Conservation (phyloP, 495 filamentous ascomycete genomes). For the Podospora pseudoanserina region DNA sequence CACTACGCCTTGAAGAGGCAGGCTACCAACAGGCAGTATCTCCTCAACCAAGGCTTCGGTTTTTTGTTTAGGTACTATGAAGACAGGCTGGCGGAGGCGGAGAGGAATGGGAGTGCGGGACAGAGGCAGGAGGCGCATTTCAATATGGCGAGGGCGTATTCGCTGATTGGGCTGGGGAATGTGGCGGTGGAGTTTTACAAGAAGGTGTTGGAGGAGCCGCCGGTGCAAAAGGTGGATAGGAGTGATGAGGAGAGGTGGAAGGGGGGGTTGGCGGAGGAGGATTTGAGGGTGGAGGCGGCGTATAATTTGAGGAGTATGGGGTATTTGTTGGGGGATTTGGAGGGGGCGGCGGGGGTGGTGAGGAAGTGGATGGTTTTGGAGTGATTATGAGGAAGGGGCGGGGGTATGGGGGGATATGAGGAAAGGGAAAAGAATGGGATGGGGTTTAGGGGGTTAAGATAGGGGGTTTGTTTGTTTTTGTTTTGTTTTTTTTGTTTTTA, state of each 20-base stretch:
- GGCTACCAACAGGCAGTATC: constrained; percentile 81
- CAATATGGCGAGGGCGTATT: constrained; percentile 79
- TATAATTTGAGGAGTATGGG: constrained; percentile 61
- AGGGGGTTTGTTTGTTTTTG: neutral
- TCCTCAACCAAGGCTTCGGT: constrained; percentile 75
- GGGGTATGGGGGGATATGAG: no score
- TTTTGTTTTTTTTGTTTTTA: neutral
- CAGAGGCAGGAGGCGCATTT: constrained; percentile 81
- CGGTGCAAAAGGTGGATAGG: neutral
- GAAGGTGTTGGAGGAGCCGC: constrained; percentile 30
- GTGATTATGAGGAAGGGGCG: constrained; percentile 11
- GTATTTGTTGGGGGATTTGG: constrained; percentile 33
- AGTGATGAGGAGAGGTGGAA: constrained; percentile 11
- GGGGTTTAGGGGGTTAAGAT: neutral
- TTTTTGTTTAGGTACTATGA: constrained; percentile 79
- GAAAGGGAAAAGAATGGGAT: neutral
- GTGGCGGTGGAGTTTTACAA: constrained; percentile 75
- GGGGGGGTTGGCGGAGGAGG: constrained; percentile 40
- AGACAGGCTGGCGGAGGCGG: constrained; percentile 36
- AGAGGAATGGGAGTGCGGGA: constrained; percentile 16
- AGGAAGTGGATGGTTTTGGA: constrained; percentile 31
- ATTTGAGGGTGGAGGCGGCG: constrained; percentile 71
- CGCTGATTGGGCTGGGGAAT: constrained; percentile 73
- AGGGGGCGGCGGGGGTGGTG: constrained; percentile 29
- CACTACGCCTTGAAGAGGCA: constrained; percentile 85